Percentiles rank a stretch among this genome's conserved stretches.
Conservation (phyloP, 495 filamentous ascomycete genomes). For the Trichoderma asperelloides region DNA sequence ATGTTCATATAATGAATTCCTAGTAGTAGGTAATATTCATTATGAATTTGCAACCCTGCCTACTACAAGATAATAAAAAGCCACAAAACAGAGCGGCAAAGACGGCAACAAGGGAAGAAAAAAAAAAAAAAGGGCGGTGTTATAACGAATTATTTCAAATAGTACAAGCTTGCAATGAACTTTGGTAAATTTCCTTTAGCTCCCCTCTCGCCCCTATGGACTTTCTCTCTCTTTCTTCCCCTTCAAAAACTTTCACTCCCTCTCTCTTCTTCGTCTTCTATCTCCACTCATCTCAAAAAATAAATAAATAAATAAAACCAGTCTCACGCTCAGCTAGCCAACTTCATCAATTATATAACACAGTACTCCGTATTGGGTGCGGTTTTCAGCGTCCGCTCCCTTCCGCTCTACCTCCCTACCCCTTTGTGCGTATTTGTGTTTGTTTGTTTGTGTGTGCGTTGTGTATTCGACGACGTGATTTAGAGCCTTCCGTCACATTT, state of each 20-base stretch:
- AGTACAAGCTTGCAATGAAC: not conserved
- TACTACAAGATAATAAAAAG: too few relatives aligned
- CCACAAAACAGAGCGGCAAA: too few relatives aligned
- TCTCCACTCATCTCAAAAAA: too few relatives aligned
- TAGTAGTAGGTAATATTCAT: too few relatives aligned
- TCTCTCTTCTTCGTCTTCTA: not conserved
- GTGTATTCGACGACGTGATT: not conserved
- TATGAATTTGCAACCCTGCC: too few relatives aligned
- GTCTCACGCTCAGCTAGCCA: not conserved
- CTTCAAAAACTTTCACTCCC: not conserved
- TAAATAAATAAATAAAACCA: not conserved
- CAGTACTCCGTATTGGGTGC: not conserved
- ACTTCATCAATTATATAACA: conserved; percentile 4
- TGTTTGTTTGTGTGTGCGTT: not conserved
- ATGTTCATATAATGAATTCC: too few relatives aligned
- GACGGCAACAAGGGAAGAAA: not conserved
- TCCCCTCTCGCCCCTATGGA: not conserved
- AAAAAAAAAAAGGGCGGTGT: not conserved
- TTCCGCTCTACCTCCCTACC: not conserved
- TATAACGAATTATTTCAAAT: not conserved
- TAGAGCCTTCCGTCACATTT: not conserved
- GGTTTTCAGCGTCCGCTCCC: not conserved
- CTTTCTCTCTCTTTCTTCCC: not conserved
- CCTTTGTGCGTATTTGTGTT: not conserved
- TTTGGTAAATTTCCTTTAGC: not conserved